These are phyloP conservation scores for Aspergillus fijiensis DNA, from an alignment of 2,329 filamentous ascomycete species.

Conservation along the genomic window DNA sequence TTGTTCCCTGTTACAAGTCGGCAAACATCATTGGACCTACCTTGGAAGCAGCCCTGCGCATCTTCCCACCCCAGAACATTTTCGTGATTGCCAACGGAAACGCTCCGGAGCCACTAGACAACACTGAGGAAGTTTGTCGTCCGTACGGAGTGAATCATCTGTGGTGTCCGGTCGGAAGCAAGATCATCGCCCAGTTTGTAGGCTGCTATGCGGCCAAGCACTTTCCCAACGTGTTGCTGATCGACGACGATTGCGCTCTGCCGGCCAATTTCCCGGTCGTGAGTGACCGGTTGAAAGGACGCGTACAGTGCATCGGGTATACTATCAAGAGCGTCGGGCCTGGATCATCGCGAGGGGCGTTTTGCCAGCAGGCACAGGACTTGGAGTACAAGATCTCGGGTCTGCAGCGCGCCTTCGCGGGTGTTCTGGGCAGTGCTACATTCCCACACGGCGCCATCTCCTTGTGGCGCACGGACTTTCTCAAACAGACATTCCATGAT, in stretches of 20 bases:
- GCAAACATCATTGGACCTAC: slow-evolving; percentile 45
- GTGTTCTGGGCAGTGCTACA: slow-evolving; percentile 48
- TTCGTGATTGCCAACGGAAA: slow-evolving; percentile 53
- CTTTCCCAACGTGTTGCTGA: slow-evolving; percentile 50
- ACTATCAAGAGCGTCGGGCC: slow-evolving; percentile 50
- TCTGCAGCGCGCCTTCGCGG: slow-evolving; percentile 46
- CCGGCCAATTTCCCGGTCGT: slow-evolving; percentile 51
- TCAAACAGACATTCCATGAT: slow-evolving; percentile 48
- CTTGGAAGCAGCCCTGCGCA: slow-evolving; percentile 46
- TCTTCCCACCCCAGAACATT: slow-evolving; percentile 49
- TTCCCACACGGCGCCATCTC: slow-evolving; percentile 55
- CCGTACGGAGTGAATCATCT: slow-evolving; percentile 50
- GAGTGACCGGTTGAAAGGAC: slow-evolving; percentile 42
- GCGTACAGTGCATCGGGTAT: slow-evolving; percentile 50
- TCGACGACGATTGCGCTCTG: slow-evolving; percentile 52
- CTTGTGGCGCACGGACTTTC: slow-evolving; percentile 49
- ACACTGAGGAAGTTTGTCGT: slow-evolving; percentile 49
- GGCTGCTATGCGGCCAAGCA: slow-evolving; percentile 48
- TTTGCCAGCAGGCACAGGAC: slow-evolving; percentile 51
- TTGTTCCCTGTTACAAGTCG: slow-evolving; percentile 52
- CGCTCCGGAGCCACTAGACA: slow-evolving; percentile 47
- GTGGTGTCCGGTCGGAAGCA: slow-evolving; percentile 51
- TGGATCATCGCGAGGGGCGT: slow-evolving; percentile 36
- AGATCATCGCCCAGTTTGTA: slow-evolving; percentile 53
- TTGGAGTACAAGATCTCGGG: slow-evolving; percentile 54